These are phyloP conservation scores for Plantago lanceolata DNA, from an alignment of 305 asterid species.

Conservation along the genomic window DNA sequence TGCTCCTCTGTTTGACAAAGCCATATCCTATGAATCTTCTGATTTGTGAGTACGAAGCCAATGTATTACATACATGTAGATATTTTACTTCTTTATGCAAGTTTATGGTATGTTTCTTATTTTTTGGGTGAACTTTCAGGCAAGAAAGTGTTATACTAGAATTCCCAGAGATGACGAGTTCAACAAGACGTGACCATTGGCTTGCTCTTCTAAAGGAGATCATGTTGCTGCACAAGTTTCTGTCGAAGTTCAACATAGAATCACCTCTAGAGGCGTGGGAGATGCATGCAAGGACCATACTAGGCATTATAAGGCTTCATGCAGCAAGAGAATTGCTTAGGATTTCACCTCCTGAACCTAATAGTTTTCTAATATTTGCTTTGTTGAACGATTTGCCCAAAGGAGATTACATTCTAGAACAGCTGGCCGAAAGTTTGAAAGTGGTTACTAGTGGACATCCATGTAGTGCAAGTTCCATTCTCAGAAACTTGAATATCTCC, in stretches of 20 bases:
- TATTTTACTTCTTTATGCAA: no score
- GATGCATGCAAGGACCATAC: slow-evolving; percentile 70
- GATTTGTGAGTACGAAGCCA: slow-evolving; percentile 54
- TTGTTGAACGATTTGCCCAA: slow-evolving; percentile 74
- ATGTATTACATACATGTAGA: background rate
- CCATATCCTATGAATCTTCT: slow-evolving; percentile 64
- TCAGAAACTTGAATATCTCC: slow-evolving; percentile 64
- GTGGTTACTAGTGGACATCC: slow-evolving; percentile 44
- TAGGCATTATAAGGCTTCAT: slow-evolving; percentile 83
- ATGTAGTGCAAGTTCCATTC: slow-evolving; percentile 75
- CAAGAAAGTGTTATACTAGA: slow-evolving; percentile 63
- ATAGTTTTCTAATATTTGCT: slow-evolving; percentile 58
- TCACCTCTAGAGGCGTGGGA: slow-evolving; percentile 67
- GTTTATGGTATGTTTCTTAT: background rate
- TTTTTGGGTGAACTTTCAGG: slow-evolving; percentile 32
- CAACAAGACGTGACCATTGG: slow-evolving; percentile 93
- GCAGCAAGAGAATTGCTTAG: slow-evolving; percentile 93
- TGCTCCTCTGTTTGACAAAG: slow-evolving; percentile 92
- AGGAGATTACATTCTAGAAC: slow-evolving; percentile 71
- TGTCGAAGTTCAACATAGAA: slow-evolving; percentile 45
- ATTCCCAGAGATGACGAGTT: slow-evolving; percentile 94
- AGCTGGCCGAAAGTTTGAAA: slow-evolving; percentile 59
- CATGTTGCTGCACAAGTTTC: slow-evolving; percentile 58
- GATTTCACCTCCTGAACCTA: slow-evolving; percentile 73
- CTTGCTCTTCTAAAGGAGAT: slow-evolving; percentile 74